phyloP scores from a whole-genome alignment of 2,329 filamentous ascomycete genomes.

The Fusarium sp. region DNA sequence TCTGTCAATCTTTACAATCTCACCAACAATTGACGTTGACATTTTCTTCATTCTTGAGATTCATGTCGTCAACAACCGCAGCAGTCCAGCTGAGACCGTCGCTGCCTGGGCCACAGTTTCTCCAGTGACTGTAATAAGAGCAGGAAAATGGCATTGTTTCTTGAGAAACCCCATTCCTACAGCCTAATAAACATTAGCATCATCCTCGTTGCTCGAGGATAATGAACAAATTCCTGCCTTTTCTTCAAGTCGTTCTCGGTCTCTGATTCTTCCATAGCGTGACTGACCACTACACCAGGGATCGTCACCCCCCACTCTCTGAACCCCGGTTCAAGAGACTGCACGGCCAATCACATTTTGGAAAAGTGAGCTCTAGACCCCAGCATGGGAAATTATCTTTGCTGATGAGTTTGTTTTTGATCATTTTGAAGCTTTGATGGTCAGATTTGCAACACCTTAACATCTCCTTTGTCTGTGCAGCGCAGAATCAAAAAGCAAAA shows the following conservation, averaged over 20 bases:
- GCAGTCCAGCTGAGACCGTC: background rate
- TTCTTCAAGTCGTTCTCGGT: conserved; percentile 1
- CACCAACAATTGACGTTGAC: conserved; percentile 2
- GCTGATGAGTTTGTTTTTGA: conserved; percentile 28
- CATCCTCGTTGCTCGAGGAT: background rate
- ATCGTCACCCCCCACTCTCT: conserved; percentile 28
- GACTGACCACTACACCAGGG: conserved; percentile 18
- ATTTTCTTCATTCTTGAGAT: background rate
- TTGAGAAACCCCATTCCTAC: conserved; percentile 29
- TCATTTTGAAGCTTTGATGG: conserved; percentile 16
- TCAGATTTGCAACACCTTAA: background rate
- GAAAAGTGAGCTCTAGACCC: conserved; percentile 24
- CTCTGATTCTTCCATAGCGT: conserved; percentile 18
- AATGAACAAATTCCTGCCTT: conserved; percentile 28
- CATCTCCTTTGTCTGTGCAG: background rate
- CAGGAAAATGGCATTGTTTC: background rate
- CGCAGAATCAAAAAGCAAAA: conserved; percentile 30
- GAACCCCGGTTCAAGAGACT: conserved; percentile 23
- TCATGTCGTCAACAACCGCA: conserved; percentile 5
- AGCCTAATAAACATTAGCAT: background rate
- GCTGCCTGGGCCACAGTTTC: conserved; percentile 21
- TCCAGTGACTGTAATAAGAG: background rate
- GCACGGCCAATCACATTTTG: conserved; percentile 32
- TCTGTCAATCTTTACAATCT: conserved; percentile 10
- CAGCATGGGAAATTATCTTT: conserved; percentile 48